Evolutionary conservation across 495 filamentous ascomycete species (phyloP).

Genomic region (Penicillium ucsense): DNA sequence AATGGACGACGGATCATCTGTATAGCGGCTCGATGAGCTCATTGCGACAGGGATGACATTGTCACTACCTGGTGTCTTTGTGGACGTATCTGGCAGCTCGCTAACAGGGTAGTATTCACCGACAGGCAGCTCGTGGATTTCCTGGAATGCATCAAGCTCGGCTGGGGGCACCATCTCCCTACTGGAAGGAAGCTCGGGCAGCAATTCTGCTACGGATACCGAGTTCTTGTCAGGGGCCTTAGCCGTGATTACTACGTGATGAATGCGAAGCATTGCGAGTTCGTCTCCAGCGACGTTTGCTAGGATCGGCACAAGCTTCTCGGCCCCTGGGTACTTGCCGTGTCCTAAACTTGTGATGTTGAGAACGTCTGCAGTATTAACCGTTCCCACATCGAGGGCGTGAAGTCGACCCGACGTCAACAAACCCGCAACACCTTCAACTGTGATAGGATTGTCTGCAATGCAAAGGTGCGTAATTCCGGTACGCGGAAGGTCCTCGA

Average conservation of each 20-base stretch:
- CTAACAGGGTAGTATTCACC: conserved; percentile 19
- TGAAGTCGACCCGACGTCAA: conserved; percentile 40
- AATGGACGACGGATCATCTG: conserved; percentile 20
- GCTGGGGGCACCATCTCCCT: conserved; percentile 13
- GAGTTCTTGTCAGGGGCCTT: conserved; percentile 29
- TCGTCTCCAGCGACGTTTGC: conserved; percentile 35
- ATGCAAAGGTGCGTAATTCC: conserved; percentile 54
- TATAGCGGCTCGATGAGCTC: conserved; percentile 1
- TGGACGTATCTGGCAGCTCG: conserved; percentile 35
- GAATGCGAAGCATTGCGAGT: conserved; percentile 45
- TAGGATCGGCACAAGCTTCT: conserved; percentile 45
- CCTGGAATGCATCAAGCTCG: conserved; percentile 33
- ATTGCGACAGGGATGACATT: conserved; percentile 3
- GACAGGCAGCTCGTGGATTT: conserved; percentile 38
- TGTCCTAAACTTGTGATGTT: conserved; percentile 8
- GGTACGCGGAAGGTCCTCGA: conserved; percentile 41
- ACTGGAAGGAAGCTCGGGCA: conserved; percentile 27
- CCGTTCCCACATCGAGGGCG: conserved; percentile 42
- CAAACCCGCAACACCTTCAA: conserved; percentile 46
- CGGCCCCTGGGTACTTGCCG: conserved; percentile 32
- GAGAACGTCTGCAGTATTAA: conserved; percentile 26
- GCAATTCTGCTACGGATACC: conserved; percentile 13
- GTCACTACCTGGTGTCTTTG: conserved; percentile 6
- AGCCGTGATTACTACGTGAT: conserved; percentile 47
- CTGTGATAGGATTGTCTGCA: conserved; percentile 47